Conservation (phyloP, 176 grass and related monocot species). For the Carex parvula region DNA sequence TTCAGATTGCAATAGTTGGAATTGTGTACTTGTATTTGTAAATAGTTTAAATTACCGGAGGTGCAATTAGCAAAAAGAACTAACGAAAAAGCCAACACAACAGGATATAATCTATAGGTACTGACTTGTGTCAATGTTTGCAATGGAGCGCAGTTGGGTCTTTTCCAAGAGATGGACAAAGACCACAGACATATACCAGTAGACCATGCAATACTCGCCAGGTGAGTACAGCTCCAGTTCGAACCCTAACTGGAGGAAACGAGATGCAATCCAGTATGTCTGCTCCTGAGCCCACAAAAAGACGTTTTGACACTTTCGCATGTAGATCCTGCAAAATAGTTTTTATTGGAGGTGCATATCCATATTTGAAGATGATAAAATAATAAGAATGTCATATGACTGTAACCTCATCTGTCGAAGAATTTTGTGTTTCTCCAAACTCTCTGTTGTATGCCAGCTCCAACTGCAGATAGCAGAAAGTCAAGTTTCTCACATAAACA, state of each 20-base stretch:
- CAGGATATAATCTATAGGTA: constrained; percentile 20
- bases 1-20: not conserved
- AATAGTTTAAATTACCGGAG: not conserved
- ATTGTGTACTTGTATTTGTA: not conserved
- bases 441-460: constrained; percentile 93
- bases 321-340: constrained; percentile 52
- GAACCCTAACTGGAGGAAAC: constrained; percentile 90
- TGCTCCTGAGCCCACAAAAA: constrained; percentile 85
- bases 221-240: constrained; percentile 90
- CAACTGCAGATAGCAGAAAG: constrained; percentile 44
- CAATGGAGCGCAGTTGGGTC: constrained; percentile 65
- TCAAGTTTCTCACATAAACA: constrained; percentile 9
- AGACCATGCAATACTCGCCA: constrained; percentile 89
- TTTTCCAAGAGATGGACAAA: constrained; percentile 74
- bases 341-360: not conserved
- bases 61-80: constrained; percentile 5
- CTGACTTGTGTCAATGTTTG: constrained; percentile 71
- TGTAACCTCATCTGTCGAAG: constrained; percentile 56
- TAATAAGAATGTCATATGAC: not conserved
- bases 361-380: not conserved
- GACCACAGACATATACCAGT: constrained; percentile 92
- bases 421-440: constrained; percentile 65
- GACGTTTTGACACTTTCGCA: constrained; percentile 90
- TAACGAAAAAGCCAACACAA: not conserved
- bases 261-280: constrained; percentile 78